Base-by-base conservation (phyloP, 768 basidiomycete species). In the Pisolithus tinctorius region DNA sequence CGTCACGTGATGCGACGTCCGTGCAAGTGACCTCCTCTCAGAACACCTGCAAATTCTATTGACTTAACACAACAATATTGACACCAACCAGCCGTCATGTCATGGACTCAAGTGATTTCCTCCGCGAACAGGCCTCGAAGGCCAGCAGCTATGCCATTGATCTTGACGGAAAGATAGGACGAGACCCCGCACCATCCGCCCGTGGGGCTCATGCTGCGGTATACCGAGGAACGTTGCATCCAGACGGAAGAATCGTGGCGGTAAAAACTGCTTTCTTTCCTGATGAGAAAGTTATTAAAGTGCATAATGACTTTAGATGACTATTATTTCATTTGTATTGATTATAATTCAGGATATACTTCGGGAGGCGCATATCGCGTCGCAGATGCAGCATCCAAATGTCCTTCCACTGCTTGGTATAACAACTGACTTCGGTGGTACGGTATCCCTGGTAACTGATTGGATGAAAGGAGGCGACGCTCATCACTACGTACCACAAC, bases 321-420 rank as follows among this genome's bases (percentile, higher is more conserved):
- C 1, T 2, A 30, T 13, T 27, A 1, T 30, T 8, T 6, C 26
- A 30, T 27, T 6, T 2, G n/a, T n/a, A 45, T 27, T 30, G 30
- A 45, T 27, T 11, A 4, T 30, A 6, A 16, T 30, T 26, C 37
- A 62, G 60, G 27, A 52, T n/a, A 36, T 59, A 14, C 44, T 47
- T 14, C 56, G 59, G 14, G 60, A 62, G 45, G 47, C 60, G 27
- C 50, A 49, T 26, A 56, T 61, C 13, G 61, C 60, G 62, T 50
- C 49, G 26, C 17, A 46, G 29, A 50, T 63, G 11, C 16, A 37
- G 6, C 58, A 63, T 43, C 45, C 43, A n/a, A 63, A 63, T 48
- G 47, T 63, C 16, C 38, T 63, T 8, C 56, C 55, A 5, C 55
- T 61, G 27, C 50, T 45, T 27, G 58, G 62, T 4, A 45, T 54